Evolutionary conservation across 2,329 filamentous ascomycete species (phyloP), one percentile per base, ranked within the genome.

Genomic region (Stachybotrys chlorohalonatus): DNA sequence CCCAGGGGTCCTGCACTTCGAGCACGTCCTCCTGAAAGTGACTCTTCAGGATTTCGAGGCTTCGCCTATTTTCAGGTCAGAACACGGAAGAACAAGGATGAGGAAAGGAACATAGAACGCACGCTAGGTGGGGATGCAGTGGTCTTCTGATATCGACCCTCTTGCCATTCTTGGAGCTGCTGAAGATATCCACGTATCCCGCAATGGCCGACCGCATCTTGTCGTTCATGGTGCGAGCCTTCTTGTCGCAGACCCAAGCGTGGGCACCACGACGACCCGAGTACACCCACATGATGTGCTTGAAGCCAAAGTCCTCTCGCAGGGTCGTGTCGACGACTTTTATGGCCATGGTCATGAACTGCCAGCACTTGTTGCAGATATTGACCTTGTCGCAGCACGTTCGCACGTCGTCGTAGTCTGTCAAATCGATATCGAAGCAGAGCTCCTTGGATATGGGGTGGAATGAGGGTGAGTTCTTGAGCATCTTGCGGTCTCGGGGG

Each of bases 361-460:
- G 80, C 94, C 94, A 99, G 74, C 94, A 99, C 68, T 92, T 94
- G 60, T 78, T 80, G 70, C 94, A 99, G 60, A 99, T 97, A 62
- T 89, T 95, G 8, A 93, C 90, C 68, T 93, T 92, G 64, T 86
- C 85, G 69, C 94, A 99, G 73, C 94, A 99, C 31, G 92, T 96
- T 62, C 94, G 86, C 60, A 99, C 89, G 60, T 95, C 90, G 68
- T 99, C 94, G 72, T 99, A 99, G 73, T 97, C 94, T 54, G 94
- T 97, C 82, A 99, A 82, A 81, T 99, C 94, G 64, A 99, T 97
- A 86, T 99, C 94, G 71, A 99, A 97, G 63, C 96, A 96, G 46
- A 99, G 76, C 70, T 99, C 94, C 70, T 99, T 99, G 54, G 89
- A 82, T 36, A 96, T 71, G 0, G 94, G 93, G 59, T 86, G 87